Base-by-base conservation (phyloP, 1,284 basidiomycete genomes). In the Rhodotorula sp. region DNA sequence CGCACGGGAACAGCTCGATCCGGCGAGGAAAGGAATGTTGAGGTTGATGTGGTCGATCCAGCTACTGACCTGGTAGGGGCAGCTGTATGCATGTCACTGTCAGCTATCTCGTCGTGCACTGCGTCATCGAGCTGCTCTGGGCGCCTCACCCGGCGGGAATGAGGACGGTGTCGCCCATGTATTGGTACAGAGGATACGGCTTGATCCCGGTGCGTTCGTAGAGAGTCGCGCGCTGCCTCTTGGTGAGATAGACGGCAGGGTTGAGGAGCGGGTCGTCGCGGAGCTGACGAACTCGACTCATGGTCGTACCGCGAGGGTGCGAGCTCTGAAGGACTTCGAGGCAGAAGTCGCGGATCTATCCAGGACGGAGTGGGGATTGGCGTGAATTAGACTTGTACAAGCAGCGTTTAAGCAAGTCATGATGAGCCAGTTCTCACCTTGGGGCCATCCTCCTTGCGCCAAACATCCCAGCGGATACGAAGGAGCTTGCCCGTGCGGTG, bases 21-120 rank as follows among this genome's bases (percentile, higher is more conserved):
- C 57, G 94, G 88, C 79, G 75, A 97, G 92, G 82, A 95, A 97
- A 82, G 97, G 93, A 74, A 92, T 86, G 19, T 93, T 92, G 55
- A 97, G 90, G 83, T 95, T 97, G 83, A 97, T 89, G 80, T 92
- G 95, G 80, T 97, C 93, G 21, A 92, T 85, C 59, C 95, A 83
- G 79, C 93, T 93, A 78, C 87, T 87, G 23, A 91, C 90, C 87
- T 91, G 74, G 54, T 65, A 72, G n/a, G 73, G 65, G 56, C 69
- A 71, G 19, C 70, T 71, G 66, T 7, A 19, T 3, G 16, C 15
- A 21, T 52, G 58, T 92, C 38, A 43, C 12, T 14, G 38, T 43
- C 38, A 43, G 38, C 38, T 2, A 14, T 43, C 12, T 43, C 38
- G 38, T 43, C 38, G 38, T 14, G 12, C 38, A 12, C 38, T 43